Conservation (phyloP, 1,284 basidiomycete species). For the Sanghuangporus baumii region DNA sequence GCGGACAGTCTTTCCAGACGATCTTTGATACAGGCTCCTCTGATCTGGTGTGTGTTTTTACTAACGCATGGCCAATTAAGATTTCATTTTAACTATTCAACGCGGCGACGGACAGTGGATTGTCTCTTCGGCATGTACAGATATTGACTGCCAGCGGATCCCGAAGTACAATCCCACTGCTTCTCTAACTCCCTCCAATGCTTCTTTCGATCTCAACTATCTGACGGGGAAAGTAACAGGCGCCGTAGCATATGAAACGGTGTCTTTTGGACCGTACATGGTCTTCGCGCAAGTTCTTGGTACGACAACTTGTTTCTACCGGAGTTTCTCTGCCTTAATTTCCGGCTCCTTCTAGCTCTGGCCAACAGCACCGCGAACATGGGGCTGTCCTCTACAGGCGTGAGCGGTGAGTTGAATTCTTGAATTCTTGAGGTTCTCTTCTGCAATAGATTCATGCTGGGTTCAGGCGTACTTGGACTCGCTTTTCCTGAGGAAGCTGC, state of each 20-base stretch:
- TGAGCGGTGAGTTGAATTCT: slow-evolving; percentile 35
- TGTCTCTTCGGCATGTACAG: slow-evolving; percentile 31
- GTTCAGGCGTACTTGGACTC: slow-evolving; percentile 40
- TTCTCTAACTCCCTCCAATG: neutral
- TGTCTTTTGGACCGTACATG: slow-evolving; percentile 14
- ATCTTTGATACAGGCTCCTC: slow-evolving; percentile 55
- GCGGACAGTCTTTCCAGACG: slow-evolving; percentile 44
- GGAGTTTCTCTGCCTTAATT: neutral
- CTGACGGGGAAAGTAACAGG: slow-evolving; percentile 15
- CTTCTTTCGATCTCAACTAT: slow-evolving; percentile 14
- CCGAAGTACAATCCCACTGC: slow-evolving; percentile 27
- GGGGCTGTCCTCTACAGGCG: slow-evolving; percentile 40
- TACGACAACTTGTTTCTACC: slow-evolving; percentile 20
- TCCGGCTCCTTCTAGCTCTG: slow-evolving; percentile 33
- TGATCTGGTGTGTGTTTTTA: slow-evolving; percentile 34
- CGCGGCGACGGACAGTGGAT: slow-evolving; percentile 30
- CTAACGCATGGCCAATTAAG: neutral
- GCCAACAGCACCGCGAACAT: slow-evolving; percentile 41
- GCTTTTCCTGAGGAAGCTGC: slow-evolving; percentile 44
- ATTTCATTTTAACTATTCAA: slow-evolving; percentile 10
- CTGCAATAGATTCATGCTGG: neutral
- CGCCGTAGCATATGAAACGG: slow-evolving; percentile 13
- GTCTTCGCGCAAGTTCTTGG: slow-evolving; percentile 37
- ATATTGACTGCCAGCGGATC: slow-evolving; percentile 28
- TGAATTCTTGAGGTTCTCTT: neutral